Percentiles rank a stretch among this genome's conserved stretches.
Evolutionary conservation across 177 flowering plant genomes (phyloP).

Genomic region (Vitis hybrid): DNA sequence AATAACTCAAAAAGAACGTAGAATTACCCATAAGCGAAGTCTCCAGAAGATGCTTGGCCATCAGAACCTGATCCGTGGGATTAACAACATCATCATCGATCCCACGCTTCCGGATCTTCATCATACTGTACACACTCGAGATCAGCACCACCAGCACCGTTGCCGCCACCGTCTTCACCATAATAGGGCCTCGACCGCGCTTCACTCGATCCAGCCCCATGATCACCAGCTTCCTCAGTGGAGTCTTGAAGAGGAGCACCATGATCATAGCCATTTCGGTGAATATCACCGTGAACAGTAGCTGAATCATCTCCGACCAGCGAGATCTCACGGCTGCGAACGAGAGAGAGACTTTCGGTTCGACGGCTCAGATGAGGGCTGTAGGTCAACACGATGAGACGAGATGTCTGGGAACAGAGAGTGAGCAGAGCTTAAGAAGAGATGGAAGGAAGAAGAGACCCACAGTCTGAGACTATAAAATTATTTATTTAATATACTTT

Average conservation of each 20-base stretch:
- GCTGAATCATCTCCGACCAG: constrained; percentile 37
- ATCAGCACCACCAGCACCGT: constrained; percentile 34
- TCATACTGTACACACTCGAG: constrained; percentile 34
- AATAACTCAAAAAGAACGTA: background rate
- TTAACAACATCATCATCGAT: constrained; percentile 30
- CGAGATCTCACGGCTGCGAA: background rate
- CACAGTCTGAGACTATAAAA: no score
- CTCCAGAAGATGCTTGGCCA: constrained; percentile 48
- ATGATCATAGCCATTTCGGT: constrained; percentile 49
- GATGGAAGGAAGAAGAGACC: background rate
- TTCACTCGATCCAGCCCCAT: constrained; percentile 55
- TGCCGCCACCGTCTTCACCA: constrained; percentile 49
- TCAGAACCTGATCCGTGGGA: constrained; percentile 59
- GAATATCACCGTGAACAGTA: constrained; percentile 44
- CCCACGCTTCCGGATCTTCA: constrained; percentile 34
- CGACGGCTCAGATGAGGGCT: background rate
- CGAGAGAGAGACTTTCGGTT: background rate
- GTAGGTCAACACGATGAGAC: background rate
- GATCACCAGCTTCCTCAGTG: constrained; percentile 56
- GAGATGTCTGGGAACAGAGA: no score
- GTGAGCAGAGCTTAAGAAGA: background rate
- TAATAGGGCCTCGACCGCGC: constrained; percentile 54
- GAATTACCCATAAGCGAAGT: constrained; percentile 58
- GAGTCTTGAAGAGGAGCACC: constrained; percentile 54
- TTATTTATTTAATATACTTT: no score